Conservation (phyloP, 2,329 filamentous ascomycete species). For the Thermoascus crustaceus region DNA sequence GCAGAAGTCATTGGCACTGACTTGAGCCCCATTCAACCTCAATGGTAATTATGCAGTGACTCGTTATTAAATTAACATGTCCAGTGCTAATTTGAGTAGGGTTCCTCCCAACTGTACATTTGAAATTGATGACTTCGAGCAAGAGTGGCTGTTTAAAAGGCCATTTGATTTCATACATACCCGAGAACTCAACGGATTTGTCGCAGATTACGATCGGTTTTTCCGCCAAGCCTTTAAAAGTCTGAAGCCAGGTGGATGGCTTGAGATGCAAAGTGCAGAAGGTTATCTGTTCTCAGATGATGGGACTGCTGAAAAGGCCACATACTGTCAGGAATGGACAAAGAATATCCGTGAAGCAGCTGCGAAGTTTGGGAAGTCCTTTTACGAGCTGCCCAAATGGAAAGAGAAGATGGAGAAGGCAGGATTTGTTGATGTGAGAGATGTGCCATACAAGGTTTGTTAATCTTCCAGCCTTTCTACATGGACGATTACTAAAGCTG, state of each 20-base stretch:
- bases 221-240: slow-evolving; percentile 6
- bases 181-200: slow-evolving; percentile 6
- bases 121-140: slow-evolving; percentile 1
- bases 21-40: slow-evolving; percentile 1
- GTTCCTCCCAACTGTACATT: neutral
- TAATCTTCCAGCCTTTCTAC: neutral
- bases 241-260: slow-evolving; percentile 10
- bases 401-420: neutral
- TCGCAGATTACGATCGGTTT: slow-evolving; percentile 9
- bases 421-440: slow-evolving; percentile 23
- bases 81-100: neutral
- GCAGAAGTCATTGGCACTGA: slow-evolving; percentile 2
- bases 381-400: neutral
- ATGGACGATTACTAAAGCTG: slow-evolving; percentile 5
- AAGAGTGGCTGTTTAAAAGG: neutral
- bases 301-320: neutral
- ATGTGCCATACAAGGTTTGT: slow-evolving; percentile 37
- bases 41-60: neutral
- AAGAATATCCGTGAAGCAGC: neutral
- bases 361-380: neutral
- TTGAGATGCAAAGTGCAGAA: neutral
- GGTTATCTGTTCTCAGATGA: neutral
- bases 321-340: neutral
- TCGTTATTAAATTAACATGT: neutral
- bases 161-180: slow-evolving; percentile 11